Evolutionary conservation across 2,329 filamentous ascomycete species (phyloP).

Genomic region (Penicillium hordei): DNA sequence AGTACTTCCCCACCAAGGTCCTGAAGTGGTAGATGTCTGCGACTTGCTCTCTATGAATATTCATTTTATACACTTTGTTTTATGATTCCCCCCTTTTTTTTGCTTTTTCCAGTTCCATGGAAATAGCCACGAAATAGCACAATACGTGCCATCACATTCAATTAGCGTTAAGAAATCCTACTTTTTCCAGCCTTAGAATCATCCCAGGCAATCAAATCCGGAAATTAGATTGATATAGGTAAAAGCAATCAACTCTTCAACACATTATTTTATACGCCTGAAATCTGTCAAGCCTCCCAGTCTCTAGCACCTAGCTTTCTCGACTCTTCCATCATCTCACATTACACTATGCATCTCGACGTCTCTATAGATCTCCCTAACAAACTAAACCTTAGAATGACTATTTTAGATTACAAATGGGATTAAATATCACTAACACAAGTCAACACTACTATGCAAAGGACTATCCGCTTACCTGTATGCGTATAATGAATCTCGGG

Average conservation of each 20-base stretch:
- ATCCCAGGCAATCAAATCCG: not conserved
- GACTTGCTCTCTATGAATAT: not conserved
- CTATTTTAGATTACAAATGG: not conserved
- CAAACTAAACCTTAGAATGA: too few relatives aligned
- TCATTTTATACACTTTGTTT: constrained; percentile 3
- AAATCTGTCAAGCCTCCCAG: not conserved
- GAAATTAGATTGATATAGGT: not conserved
- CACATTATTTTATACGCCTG: not conserved
- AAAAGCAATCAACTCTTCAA: not conserved
- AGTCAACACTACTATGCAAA: not conserved
- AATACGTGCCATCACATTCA: not conserved
- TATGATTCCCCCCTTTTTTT: constrained; percentile 23
- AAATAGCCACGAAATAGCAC: not conserved
- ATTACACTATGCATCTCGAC: too few relatives aligned
- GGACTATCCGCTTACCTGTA: not conserved
- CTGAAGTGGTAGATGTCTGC: constrained; percentile 62
- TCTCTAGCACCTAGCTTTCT: too few relatives aligned
- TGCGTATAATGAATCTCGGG: not conserved
- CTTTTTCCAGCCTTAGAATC: not conserved
- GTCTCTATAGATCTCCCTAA: too few relatives aligned
- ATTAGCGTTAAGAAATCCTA: constrained; percentile 7
- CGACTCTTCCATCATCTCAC: too few relatives aligned
- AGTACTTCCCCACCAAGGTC: constrained; percentile 68
- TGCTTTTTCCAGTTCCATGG: not conserved
- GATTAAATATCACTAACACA: not conserved